Evolutionary conservation across 495 filamentous ascomycete genomes (phyloP), one percentile per base, ranked within the genome.

Genomic region (Wilcoxina mikolae): DNA sequence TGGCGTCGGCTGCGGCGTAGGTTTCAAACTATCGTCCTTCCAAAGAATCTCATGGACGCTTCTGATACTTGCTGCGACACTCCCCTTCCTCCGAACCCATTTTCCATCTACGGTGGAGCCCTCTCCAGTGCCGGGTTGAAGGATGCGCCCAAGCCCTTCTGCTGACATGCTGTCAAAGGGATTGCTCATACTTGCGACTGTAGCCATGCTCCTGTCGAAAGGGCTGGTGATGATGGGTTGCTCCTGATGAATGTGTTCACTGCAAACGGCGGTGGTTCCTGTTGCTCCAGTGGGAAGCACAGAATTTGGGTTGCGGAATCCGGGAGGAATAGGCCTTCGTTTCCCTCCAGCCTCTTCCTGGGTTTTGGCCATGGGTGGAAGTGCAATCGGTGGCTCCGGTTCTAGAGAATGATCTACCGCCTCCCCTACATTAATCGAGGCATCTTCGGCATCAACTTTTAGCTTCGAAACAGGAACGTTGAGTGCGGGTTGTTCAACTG

Each of bases 31-130:
- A 22, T 49, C 45, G 27, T 49, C 24, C 18, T 49, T 49, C 20
- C 45, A 49, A 4, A 49, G 45, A 27, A 49, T 49, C 10, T 49
- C 45, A 5, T 26, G 23, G 15, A 49, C 45, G 22, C 45, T 49
- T 28, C 22, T 25, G 9, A 49, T 22, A 18, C 45, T 49, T 49
- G 23, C 45, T 5, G 45, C 45, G 9, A 49, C 4, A 23, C 45
- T 49, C 9, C 27, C 23, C 11, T 28, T 28, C 27, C 5, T 26
- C 24, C 33, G 9, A 38, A 17, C 33, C 9, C 33, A 17, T 38
- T 28, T 49, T 28, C 7, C 17, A 43, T 20, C 17, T 20, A 9
- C 7, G 20, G 9, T 12, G 9, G 7, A 7, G 24, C 11, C 45
- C 45, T 26, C 45, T 28, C 27, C 45, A 22, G 5, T n/a, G n/a